Evolutionary conservation across 2,329 filamentous ascomycete species (phyloP).

Genomic region (Fusarium poae): DNA sequence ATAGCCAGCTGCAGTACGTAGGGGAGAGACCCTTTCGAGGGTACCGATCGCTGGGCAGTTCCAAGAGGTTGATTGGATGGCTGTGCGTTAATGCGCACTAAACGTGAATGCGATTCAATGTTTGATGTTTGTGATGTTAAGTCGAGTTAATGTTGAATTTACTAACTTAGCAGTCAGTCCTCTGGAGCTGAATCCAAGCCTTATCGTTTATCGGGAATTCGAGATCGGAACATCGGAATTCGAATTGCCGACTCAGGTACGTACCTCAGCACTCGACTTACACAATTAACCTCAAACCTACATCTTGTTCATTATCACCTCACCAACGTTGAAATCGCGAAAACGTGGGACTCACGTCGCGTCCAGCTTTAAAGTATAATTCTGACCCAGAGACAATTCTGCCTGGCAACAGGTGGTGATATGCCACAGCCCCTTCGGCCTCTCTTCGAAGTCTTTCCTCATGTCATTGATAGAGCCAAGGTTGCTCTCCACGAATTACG

Average conservation of each 20-base stretch:
- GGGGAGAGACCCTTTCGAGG: not conserved
- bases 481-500: not conserved
- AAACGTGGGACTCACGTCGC: too few species aligned
- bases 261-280: constrained; percentile 5
- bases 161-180: not conserved
- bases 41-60: too few species aligned
- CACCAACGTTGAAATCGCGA: not conserved
- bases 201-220: constrained; percentile 38
- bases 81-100: constrained; percentile 7
- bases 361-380: fast-evolving
- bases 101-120: not conserved
- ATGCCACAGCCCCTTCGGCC: not conserved
- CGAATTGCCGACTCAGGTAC: constrained; percentile 19
- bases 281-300: not conserved
- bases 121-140: constrained; percentile 8
- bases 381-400: too few species aligned
- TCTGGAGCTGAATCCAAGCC: constrained; percentile 26
- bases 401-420: constrained; percentile 3
- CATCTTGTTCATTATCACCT: not conserved
- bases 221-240: constrained; percentile 37
- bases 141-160: constrained; percentile 5
- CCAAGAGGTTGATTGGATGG: not conserved
- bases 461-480: constrained; percentile 10
- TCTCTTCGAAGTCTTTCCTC: constrained; percentile 1
- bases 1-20: constrained; percentile 14